These are phyloP conservation scores for Emmonsiellopsis sp. DNA, from an alignment of 2,329 filamentous ascomycete genomes.

Conservation along the genomic window DNA sequence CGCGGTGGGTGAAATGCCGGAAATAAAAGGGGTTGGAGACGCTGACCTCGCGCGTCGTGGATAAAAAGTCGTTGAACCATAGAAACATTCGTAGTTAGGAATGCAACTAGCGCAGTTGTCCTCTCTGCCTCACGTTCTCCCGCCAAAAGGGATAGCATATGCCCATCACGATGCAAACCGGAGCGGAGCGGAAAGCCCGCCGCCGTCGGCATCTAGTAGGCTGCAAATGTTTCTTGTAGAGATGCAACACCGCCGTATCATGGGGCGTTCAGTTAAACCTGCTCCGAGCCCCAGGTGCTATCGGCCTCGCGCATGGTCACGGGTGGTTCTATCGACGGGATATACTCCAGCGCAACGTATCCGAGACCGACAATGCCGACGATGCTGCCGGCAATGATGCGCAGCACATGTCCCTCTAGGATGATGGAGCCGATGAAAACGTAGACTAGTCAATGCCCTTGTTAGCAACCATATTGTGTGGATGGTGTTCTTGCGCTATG, in stretches of 20 bases:
- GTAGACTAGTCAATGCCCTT: slow-evolving; percentile 59
- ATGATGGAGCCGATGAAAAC: slow-evolving; percentile 86
- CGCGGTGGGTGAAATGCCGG: too few relatives aligned
- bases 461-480: background rate
- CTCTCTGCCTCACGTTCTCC: too few relatives aligned
- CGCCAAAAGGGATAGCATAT: too few relatives aligned
- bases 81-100: too few relatives aligned
- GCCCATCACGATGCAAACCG: too few relatives aligned
- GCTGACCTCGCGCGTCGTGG: too few relatives aligned
- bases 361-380: slow-evolving; percentile 68
- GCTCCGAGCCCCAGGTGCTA: slow-evolving; percentile 66
- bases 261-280: slow-evolving; percentile 45
- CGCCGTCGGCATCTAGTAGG: too few relatives aligned
- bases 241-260: background rate
- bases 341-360: slow-evolving; percentile 67
- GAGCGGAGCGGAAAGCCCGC: too few relatives aligned
- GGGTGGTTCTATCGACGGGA: slow-evolving; percentile 69
- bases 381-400: slow-evolving; percentile 66
- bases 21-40: too few relatives aligned
- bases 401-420: slow-evolving; percentile 56
- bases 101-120: too few relatives aligned
- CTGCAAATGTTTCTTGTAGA: background rate
- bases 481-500: background rate
- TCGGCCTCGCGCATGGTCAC: slow-evolving; percentile 74
- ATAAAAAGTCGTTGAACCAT: too few relatives aligned